Evolutionary conservation across 192 early-diverging fungal genomes (phyloP), one percentile per base, ranked within the genome.

Genomic region (Coemansia sp.): DNA sequence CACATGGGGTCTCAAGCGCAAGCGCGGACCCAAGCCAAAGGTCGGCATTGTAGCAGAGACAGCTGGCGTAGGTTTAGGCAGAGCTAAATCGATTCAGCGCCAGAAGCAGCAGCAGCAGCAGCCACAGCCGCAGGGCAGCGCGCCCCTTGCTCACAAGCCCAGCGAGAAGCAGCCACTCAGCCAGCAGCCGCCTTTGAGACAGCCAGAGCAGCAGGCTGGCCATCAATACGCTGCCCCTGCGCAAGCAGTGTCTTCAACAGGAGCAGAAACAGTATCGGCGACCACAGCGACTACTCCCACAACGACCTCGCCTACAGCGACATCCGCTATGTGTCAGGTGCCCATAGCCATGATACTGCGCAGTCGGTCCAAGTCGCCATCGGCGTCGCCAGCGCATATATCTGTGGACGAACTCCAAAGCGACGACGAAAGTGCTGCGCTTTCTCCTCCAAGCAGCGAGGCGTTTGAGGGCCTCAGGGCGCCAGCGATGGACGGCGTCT

Each of bases 11-110:
- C 61, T 58, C 57, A 80, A 74, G 51, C 77, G 70, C 27, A 80
- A 80, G 68, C 71, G 77, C 36, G 77, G 77, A 4, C 77, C 77
- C n/a, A 80, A 80, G 39, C 77, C 77, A 14, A 80, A 80, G 20
- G 48, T 58, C 13, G 45, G 46, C 13, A 24, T 55, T n/a, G 18
- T 58, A 2, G 13, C 36, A 1, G 13, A 6, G 11, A 24, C 18
- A 4, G 4, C 46, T 1, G 16, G 56, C 14, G 53, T 7, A 2
- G 16, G 3, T 3, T 16, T 42, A 28, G 19, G 24, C 24, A 27
- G 50, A 3, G 50, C 24, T 23, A 52, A 27, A 28, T 13, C 50
- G 50, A 3, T 16, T 42, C 39, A 42, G 39, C 39, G 39, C 14
- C 39, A 42, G 39, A 42, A 42, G 11, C 50, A 24, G 23, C 50